phyloP scores from a whole-genome alignment of 2,329 filamentous ascomycete species.

The Ascochyta lentis region DNA sequence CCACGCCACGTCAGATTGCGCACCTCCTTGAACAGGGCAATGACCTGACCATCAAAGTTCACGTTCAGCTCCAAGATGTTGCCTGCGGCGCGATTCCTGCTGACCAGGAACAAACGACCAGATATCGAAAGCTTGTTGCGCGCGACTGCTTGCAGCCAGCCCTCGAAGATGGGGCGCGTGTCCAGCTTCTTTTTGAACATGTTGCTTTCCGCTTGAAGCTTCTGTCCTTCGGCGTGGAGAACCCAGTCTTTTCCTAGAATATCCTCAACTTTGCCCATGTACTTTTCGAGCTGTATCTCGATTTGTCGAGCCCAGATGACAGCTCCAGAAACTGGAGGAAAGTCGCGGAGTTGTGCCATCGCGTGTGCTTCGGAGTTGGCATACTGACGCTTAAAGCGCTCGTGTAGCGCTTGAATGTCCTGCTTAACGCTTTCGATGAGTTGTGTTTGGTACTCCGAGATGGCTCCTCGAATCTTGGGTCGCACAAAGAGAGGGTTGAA shows the following conservation, averaged over 20 bases:
- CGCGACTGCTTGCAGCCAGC: constrained; percentile 91
- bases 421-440: constrained; percentile 98
- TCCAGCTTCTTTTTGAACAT: constrained; percentile 97
- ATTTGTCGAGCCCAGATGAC: constrained; percentile 99
- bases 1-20: constrained; percentile 95
- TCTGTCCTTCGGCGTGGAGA: constrained; percentile 91
- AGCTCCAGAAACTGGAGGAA: constrained; percentile 93
- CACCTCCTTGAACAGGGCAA: constrained; percentile 98
- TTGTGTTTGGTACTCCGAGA: constrained; percentile 97
- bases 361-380: constrained; percentile 96
- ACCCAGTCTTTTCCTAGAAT: constrained; percentile 95
- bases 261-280: constrained; percentile 99
- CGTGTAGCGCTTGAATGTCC: constrained; percentile 90
- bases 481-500: constrained; percentile 99
- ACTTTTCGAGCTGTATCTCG: constrained; percentile 90
- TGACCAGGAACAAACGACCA: constrained; percentile 89
- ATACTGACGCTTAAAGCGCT: constrained; percentile 98
- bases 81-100: constrained; percentile 85
- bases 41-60: constrained; percentile 97
- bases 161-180: constrained; percentile 90
- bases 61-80: constrained; percentile 87
- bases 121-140: constrained; percentile 89
- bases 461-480: constrained; percentile 98
- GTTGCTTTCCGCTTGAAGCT: constrained; percentile 87
- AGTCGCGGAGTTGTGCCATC: constrained; percentile 95